Percentiles rank a stretch among this genome's conserved stretches.
Conservation (phyloP, 2,329 filamentous ascomycete genomes). For the Colletotrichum sansevieriae region DNA sequence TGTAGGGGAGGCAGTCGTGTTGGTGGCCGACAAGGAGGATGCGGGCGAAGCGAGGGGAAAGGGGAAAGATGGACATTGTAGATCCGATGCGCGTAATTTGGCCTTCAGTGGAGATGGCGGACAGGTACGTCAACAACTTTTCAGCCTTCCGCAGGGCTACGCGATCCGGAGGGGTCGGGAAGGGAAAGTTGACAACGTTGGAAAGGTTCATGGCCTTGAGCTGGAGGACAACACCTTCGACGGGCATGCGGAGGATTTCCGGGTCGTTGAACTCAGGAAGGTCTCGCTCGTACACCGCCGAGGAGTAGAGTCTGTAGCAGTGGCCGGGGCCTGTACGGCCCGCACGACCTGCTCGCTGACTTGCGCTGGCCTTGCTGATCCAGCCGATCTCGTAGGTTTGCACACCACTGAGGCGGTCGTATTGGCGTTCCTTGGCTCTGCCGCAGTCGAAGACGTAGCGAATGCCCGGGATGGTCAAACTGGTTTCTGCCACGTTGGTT, state of each 20-base stretch:
- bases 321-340: slow-evolving; percentile 96
- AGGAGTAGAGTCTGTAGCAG: slow-evolving; percentile 95
- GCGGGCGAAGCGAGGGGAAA: slow-evolving; percentile 90
- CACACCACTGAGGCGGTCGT: slow-evolving; percentile 88
- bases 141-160: slow-evolving; percentile 85
- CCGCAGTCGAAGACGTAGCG: slow-evolving; percentile 97
- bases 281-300: slow-evolving; percentile 91
- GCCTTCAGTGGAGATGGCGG: slow-evolving; percentile 79
- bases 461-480: slow-evolving; percentile 94
- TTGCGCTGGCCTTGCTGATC: slow-evolving; percentile 97
- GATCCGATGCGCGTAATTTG: slow-evolving; percentile 84
- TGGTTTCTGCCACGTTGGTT: slow-evolving; percentile 97
- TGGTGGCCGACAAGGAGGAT: slow-evolving; percentile 91
- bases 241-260: slow-evolving; percentile 90
- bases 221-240: slow-evolving; percentile 92
- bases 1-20: slow-evolving; percentile 85
- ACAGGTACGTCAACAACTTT: slow-evolving; percentile 86
- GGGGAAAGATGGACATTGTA: slow-evolving; percentile 88
- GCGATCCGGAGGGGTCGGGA: slow-evolving; percentile 88
- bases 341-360: slow-evolving; percentile 91
- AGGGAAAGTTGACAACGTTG: slow-evolving; percentile 93
- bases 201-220: slow-evolving; percentile 95
- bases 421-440: slow-evolving; percentile 90
- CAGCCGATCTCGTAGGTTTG: slow-evolving; percentile 96
- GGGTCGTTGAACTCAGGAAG: slow-evolving; percentile 89